Evolutionary conservation across 306 rosid species (phyloP).

Genomic region (Cicer arietinum): DNA sequence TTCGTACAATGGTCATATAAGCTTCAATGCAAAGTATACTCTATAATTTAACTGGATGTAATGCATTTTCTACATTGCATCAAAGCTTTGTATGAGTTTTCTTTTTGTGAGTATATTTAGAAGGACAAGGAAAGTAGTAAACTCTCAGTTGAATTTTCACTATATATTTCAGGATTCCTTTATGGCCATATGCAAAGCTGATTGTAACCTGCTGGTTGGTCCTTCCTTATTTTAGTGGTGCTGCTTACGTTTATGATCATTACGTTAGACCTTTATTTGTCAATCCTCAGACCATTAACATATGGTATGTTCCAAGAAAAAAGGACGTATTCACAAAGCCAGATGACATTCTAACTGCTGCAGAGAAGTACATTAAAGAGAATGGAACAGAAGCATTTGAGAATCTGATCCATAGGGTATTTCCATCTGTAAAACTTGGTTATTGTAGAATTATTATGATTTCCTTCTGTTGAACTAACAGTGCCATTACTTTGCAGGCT

Average conservation of each 20-base stretch:
- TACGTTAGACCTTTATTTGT: constrained; percentile 79
- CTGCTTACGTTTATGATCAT: constrained; percentile 91
- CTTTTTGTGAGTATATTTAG: constrained; percentile 6
- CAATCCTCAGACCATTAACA: constrained; percentile 75
- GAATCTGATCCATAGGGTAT: constrained; percentile 77
- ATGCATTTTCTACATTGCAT: constrained; percentile 15
- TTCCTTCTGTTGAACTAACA: constrained; percentile 23
- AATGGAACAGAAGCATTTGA: constrained; percentile 76
- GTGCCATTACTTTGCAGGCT: constrained; percentile 61
- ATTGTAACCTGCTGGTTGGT: constrained; percentile 89
- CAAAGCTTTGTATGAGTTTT: constrained; percentile 21
- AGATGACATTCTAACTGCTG: constrained; percentile 84
- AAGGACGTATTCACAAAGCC: constrained; percentile 62
- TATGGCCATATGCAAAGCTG: constrained; percentile 96
- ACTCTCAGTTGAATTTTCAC: constrained; percentile 32
- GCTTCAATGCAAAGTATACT: constrained; percentile 10
- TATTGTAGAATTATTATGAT: constrained; percentile 14
- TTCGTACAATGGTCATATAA: not conserved
- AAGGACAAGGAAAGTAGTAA: not conserved
- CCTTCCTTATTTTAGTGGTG: constrained; percentile 89
- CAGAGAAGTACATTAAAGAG: constrained; percentile 85
- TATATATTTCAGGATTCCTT: constrained; percentile 73
- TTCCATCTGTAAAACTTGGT: constrained; percentile 28
- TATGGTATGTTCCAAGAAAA: constrained; percentile 91
- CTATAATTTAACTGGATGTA: constrained; percentile 21